Evolutionary conservation across 768 basidiomycete genomes (phyloP).

Genomic region (Dioszegia hungarica): DNA sequence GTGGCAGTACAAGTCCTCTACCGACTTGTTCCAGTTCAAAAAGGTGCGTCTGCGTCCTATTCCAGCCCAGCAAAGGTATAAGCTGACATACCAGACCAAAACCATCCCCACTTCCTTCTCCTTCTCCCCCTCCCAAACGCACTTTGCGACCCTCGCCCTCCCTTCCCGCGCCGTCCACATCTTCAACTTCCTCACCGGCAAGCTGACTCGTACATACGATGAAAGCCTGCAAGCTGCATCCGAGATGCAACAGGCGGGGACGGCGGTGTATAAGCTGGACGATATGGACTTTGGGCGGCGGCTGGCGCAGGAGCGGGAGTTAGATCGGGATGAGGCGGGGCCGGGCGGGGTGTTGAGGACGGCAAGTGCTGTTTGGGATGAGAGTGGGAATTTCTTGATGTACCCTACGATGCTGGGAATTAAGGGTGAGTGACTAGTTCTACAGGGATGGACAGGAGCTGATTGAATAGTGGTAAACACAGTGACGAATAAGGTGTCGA

Average conservation of each 20-base stretch:
- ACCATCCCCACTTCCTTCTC: constrained; percentile 86
- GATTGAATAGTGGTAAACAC: constrained; percentile 73
- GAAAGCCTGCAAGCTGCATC: constrained; percentile 87
- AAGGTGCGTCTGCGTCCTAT: constrained; percentile 63
- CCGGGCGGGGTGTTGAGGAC: constrained; percentile 55
- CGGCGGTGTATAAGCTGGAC: constrained; percentile 82
- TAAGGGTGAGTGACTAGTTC: constrained; percentile 63
- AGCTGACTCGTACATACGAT: constrained; percentile 87
- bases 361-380: constrained; percentile 94
- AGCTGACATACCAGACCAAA: constrained; percentile 61
- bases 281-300: constrained; percentile 99
- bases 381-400: constrained; percentile 87
- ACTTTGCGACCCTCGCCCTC: constrained; percentile 83
- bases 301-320: constrained; percentile 83
- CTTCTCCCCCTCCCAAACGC: constrained; percentile 79
- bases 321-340: constrained; percentile 61
- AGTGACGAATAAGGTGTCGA: constrained; percentile 84
- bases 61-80: too few relatives aligned
- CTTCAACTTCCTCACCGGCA: constrained; percentile 85
- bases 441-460: neutral
- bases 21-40: constrained; percentile 96
- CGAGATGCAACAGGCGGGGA: constrained; percentile 98
- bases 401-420: constrained; percentile 92
- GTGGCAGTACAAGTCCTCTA: constrained; percentile 86
- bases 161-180: constrained; percentile 91